phyloP scores from a whole-genome alignment of 768 basidiomycete species.

The Termitomyces sp. region DNA sequence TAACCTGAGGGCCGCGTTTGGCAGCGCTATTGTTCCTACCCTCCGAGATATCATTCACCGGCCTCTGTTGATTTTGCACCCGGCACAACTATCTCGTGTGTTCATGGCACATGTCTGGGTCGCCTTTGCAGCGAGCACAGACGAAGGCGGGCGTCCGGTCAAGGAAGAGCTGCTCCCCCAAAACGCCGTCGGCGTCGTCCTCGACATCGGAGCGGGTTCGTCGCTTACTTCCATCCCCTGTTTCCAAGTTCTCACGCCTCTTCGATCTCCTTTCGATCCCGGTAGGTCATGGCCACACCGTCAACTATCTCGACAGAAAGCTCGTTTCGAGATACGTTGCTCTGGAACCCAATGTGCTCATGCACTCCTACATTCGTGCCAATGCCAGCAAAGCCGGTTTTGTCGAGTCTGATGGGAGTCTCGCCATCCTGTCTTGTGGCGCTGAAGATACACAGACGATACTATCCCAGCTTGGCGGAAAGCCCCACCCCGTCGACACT shows the following conservation, averaged over 20 bases:
- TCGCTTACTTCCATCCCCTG: not conserved
- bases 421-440: conserved; percentile 56
- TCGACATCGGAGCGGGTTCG: conserved; percentile 34
- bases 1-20: conserved; percentile 36
- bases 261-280: not conserved
- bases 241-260: not conserved
- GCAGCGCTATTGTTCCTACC: conserved; percentile 38
- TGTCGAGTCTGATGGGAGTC: conserved; percentile 29
- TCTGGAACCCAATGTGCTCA: conserved; percentile 60
- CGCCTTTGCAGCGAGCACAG: conserved; percentile 37
- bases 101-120: conserved; percentile 43
- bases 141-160: conserved; percentile 30
- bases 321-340: conserved; percentile 63
- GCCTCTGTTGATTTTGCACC: conserved; percentile 34
- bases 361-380: conserved; percentile 52
- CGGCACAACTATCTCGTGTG: conserved; percentile 32
- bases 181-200: conserved; percentile 52
- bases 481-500: conserved; percentile 42
- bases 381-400: conserved; percentile 47
- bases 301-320: conserved; percentile 48
- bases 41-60: conserved; percentile 28
- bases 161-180: conserved; percentile 33
- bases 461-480: conserved; percentile 22
- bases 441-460: conserved; percentile 54
- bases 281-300: conserved; percentile 60